A percentile compares a stretch with the other conserved stretches of the same genome.
phyloP scores from a whole-genome alignment of 164 flowering plant genomes.

The Berberis vulgaris region DNA sequence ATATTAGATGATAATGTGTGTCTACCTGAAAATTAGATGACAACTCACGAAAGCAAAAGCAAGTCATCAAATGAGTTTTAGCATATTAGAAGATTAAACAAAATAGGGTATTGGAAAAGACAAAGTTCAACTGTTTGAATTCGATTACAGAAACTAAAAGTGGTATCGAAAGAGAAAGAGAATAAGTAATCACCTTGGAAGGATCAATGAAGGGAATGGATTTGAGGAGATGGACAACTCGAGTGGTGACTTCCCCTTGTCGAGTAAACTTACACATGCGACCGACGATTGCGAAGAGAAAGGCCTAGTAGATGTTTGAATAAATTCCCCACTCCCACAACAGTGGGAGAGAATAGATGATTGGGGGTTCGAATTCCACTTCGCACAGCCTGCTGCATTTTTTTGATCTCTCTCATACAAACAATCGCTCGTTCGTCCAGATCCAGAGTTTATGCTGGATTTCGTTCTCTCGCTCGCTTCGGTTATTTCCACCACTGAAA shows the following conservation, averaged over 20 bases:
- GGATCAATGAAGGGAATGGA: slow-evolving; percentile 12
- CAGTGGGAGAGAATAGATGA: neutral
- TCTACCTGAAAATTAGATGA: neutral
- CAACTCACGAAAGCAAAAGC: neutral
- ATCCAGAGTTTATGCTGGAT: too few species aligned
- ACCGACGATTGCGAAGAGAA: slow-evolving; percentile 5
- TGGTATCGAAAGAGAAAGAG: neutral
- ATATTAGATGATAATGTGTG: neutral
- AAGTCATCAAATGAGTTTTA: neutral
- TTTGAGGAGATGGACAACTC: slow-evolving; percentile 9
- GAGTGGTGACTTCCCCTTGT: slow-evolving; percentile 9
- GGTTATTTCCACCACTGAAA: too few species aligned
- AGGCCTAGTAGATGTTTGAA: neutral
- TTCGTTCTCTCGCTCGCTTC: too few species aligned
- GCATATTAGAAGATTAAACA: too few species aligned
- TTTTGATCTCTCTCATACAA: neutral
- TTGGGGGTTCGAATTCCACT: slow-evolving; percentile 5
- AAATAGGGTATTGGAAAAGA: too few species aligned
- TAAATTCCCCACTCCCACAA: neutral
- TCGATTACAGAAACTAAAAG: too few species aligned
- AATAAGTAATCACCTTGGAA: slow-evolving; percentile 3
- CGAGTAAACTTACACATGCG: neutral
- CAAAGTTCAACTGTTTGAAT: neutral
- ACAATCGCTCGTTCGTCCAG: neutral
- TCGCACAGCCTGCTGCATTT: slow-evolving; percentile 8